These are phyloP conservation scores for Salix caprea DNA, from an alignment of 345 rosid species.

Conservation along the genomic window DNA sequence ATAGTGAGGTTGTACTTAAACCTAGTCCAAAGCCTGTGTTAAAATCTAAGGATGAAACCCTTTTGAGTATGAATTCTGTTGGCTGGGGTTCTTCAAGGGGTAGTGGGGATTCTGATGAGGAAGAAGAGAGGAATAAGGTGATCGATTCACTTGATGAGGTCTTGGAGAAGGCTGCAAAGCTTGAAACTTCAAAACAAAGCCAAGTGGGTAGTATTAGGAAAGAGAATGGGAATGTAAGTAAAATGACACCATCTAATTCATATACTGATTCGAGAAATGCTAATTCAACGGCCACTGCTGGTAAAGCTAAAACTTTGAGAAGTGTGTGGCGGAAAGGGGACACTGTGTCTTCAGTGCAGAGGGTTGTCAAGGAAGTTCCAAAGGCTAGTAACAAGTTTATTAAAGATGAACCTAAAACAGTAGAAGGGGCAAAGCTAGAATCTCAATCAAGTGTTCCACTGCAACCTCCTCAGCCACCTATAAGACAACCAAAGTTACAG, in stretches of 20 bases:
- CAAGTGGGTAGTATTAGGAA: constrained; percentile 12
- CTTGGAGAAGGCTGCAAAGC: constrained; percentile 79
- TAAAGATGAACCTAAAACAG: constrained; percentile 23
- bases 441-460: constrained; percentile 36
- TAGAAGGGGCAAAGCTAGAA: constrained; percentile 28
- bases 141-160: constrained; percentile 86
- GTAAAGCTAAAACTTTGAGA: constrained; percentile 63
- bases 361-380: constrained; percentile 57
- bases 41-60: constrained; percentile 36
- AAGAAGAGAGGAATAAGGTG: constrained; percentile 59
- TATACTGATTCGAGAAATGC: constrained; percentile 29
- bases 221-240: constrained; percentile 33
- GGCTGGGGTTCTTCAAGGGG: constrained; percentile 32
- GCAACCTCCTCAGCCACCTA: constrained; percentile 51
- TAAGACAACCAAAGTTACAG: constrained; percentile 67
- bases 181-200: constrained; percentile 46
- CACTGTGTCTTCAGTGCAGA: constrained; percentile 51
- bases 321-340: constrained; percentile 99
- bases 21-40: constrained; percentile 77
- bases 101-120: constrained; percentile 18
- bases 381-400: constrained; percentile 29
- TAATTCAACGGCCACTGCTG: constrained; percentile 26
- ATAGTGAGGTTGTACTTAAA: constrained; percentile 55
- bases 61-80: constrained; percentile 32
- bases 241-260: constrained; percentile 25